Base-by-base conservation (phyloP, 2,329 filamentous ascomycete genomes). In the Parastagonospora nodorum region DNA sequence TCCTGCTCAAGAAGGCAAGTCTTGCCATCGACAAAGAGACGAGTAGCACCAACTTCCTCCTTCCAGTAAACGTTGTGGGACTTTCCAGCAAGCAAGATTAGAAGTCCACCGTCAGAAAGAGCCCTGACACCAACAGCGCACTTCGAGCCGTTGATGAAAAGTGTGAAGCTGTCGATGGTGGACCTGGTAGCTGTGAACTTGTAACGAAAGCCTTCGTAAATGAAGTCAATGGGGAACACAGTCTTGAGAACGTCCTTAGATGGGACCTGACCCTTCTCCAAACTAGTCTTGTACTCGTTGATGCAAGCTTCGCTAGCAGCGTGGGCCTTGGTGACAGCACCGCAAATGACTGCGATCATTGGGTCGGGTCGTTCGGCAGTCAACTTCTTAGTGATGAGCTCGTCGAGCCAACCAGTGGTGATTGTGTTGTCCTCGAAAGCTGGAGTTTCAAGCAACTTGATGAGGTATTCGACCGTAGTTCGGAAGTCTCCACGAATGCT, bases 21-120 rank as follows among this genome's bases (percentile, higher is more conserved):
- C 86, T 97, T 99, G 81, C 92, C 90, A 74, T 99, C 94, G 19
- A 99, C 92, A 28, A 92, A 97, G 63, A 99, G 79, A 74, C 94
- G 92, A 44, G 94, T 97, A 32, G 93, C 94, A 50, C 92, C 92
- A 40, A 96, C 91, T 75, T 99, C 94, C 72, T 99, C 94, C 79
- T 97, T 97, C 94, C 94, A 99, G 85, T 99, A 99, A 55, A 97
- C 87, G 71, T 94, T 99, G 86, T 99, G 94, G 64, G 90, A 96
- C 75, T 91, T 90, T 54, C 94, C 94, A 67, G 88, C 88, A 37
- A 99, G 85, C 15, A 99, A 84, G 57, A 99, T 86, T 49, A 99
- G 83, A 9, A 99, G 84, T 74, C 94, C 94, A 74, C 94, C 94
- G 66, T 99, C 94, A 60, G 91, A 92, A 60, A 99, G 85, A 42